phyloP scores from a whole-genome alignment of 169 alveolate genomes.

The Eimeria mitis region DNA sequence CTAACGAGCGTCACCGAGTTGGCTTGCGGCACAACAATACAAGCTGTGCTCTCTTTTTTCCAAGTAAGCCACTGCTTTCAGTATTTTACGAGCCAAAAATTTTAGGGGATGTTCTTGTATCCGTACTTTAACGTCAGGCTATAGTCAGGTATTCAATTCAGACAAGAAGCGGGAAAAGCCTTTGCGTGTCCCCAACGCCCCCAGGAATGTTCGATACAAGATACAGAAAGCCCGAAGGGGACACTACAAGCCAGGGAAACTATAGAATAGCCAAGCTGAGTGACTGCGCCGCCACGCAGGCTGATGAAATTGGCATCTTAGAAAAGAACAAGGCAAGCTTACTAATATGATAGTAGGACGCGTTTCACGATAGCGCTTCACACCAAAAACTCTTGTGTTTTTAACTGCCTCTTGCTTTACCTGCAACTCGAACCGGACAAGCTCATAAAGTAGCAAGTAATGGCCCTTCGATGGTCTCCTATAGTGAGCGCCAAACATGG shows the following conservation, averaged over 20 bases:
- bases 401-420: not conserved
- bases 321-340: constrained; percentile 50
- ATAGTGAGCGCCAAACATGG: not conserved
- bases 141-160: not conserved
- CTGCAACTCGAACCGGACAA: not conserved
- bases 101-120: not conserved
- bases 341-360: not conserved
- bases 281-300: not conserved
- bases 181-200: not conserved
- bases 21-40: not conserved
- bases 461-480: not conserved
- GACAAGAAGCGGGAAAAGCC: not conserved
- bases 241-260: not conserved
- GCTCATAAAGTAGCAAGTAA: not conserved
- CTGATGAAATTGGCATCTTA: not conserved
- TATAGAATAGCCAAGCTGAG: not conserved
- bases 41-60: not conserved
- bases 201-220: constrained; percentile 7
- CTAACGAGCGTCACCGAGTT: not conserved
- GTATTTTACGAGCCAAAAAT: not conserved
- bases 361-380: not conserved
- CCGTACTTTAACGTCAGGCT: not conserved
- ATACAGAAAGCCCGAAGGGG: not conserved
- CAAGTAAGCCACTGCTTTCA: not conserved
- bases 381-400: too few relatives aligned